Conservation (phyloP, 208 protist genomes). For the Trichomonas tenax region DNA sequence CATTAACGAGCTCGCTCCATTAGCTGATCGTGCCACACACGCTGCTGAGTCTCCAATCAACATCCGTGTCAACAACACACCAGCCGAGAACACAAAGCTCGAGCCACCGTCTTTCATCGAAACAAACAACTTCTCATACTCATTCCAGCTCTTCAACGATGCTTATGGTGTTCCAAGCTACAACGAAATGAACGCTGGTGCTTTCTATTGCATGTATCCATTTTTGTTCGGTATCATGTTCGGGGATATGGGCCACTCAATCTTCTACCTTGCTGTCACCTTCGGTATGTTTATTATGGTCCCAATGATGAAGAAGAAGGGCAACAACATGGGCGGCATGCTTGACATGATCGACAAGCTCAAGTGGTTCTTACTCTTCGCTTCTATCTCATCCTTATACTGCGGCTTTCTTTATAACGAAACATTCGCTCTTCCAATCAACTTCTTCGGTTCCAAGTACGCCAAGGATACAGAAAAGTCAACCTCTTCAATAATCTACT, state of each 20-base stretch:
- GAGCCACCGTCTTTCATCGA: conserved; percentile 12
- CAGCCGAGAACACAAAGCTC: not conserved
- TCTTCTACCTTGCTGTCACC: conserved; percentile 29
- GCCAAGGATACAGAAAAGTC: not conserved
- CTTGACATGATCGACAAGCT: not conserved
- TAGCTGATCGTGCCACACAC: not conserved
- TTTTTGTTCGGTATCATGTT: conserved; percentile 99
- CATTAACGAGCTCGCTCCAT: not conserved
- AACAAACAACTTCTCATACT: conserved; percentile 80
- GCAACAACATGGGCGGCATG: not conserved
- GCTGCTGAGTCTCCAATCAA: not conserved
- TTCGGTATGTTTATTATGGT: not conserved
- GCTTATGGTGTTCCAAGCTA: conserved; percentile 55
- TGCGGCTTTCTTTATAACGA: not conserved
- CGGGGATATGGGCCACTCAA: conserved; percentile 92
- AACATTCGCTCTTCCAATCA: conserved; percentile 37
- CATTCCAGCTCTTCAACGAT: conserved; percentile 78
- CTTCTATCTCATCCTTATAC: not conserved
- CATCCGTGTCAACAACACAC: not conserved
- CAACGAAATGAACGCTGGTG: conserved; percentile 41
- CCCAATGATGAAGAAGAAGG: not conserved
- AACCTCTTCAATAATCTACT: not conserved
- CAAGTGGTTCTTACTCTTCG: conserved; percentile 6
- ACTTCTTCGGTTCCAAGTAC: conserved; percentile 34
- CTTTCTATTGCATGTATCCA: conserved; percentile 77